Percentiles rank a stretch among this genome's conserved stretches.
Evolutionary conservation across 139 green algal genomes (phyloP).

Genomic region (Nannochloris sp.): DNA sequence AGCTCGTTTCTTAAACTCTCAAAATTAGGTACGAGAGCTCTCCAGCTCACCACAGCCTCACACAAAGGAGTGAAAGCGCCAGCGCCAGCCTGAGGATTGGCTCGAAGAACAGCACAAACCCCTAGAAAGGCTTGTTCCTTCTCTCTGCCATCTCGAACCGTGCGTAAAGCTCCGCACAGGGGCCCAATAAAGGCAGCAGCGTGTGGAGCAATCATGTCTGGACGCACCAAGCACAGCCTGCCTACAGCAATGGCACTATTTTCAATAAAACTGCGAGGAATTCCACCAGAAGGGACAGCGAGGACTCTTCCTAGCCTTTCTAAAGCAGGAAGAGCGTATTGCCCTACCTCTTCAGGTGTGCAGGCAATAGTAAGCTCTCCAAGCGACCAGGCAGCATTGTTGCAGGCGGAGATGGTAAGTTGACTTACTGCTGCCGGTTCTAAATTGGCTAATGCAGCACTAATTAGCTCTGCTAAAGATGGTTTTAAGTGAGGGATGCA

Average conservation of each 20-base stretch:
- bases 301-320: slow-evolving; percentile 62
- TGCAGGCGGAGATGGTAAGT: slow-evolving; percentile 62
- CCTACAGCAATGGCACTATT: slow-evolving; percentile 91
- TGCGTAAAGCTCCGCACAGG: slow-evolving; percentile 78
- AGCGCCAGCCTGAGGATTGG: slow-evolving; percentile 48
- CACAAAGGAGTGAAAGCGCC: slow-evolving; percentile 43
- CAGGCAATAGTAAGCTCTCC: slow-evolving; percentile 77
- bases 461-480: slow-evolving; percentile 18
- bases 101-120: slow-evolving; percentile 57
- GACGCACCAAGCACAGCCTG: slow-evolving; percentile 56
- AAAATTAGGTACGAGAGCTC: slow-evolving; percentile 31
- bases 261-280: slow-evolving; percentile 74
- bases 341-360: slow-evolving; percentile 42
- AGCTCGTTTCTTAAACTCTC: slow-evolving; percentile 51
- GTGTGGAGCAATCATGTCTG: slow-evolving; percentile 65
- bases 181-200: slow-evolving; percentile 59
- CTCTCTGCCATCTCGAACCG: slow-evolving; percentile 83
- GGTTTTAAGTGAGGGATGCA: slow-evolving; percentile 48
- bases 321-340: slow-evolving; percentile 38
- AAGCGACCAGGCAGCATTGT: slow-evolving; percentile 93
- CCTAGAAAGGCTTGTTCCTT: slow-evolving; percentile 92
- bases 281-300: slow-evolving; percentile 20
- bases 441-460: slow-evolving; percentile 16
- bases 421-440: slow-evolving; percentile 22
- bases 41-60: slow-evolving; percentile 65